Evolutionary conservation across 352 stramenopile species (phyloP).

Genomic region (Phytophthora crassamura): DNA sequence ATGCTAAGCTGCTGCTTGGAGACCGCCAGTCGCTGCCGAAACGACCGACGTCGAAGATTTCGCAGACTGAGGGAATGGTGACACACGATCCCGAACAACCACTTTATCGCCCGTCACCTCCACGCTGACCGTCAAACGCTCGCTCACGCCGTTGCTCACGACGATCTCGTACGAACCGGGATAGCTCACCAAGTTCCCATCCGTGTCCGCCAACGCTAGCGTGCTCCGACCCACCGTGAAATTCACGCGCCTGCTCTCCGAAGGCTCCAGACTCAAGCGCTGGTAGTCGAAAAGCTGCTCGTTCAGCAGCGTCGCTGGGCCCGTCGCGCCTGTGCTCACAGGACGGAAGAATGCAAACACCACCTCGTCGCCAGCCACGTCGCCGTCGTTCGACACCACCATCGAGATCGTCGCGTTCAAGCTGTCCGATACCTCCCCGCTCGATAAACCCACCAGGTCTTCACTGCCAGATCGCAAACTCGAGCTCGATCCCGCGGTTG

Average conservation of each 20-base stretch:
- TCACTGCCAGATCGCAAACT: background rate
- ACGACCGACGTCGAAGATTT: slow-evolving; percentile 25
- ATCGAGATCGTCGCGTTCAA: slow-evolving; percentile 51
- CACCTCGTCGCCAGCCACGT: slow-evolving; percentile 59
- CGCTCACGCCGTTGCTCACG: slow-evolving; percentile 62
- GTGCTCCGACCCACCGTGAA: slow-evolving; percentile 44
- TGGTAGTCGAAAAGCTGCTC: slow-evolving; percentile 70
- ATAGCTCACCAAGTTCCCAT: slow-evolving; percentile 50
- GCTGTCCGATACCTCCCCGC: slow-evolving; percentile 27
- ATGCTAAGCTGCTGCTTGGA: no score
- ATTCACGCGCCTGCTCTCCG: slow-evolving; percentile 30
- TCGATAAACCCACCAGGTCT: background rate
- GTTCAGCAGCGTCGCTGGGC: slow-evolving; percentile 62
- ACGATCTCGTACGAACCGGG: slow-evolving; percentile 74
- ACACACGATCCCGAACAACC: background rate
- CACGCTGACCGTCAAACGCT: slow-evolving; percentile 51
- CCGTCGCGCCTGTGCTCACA: slow-evolving; percentile 50
- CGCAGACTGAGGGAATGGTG: background rate
- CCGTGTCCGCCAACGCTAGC: slow-evolving; percentile 53
- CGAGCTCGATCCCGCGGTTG: slow-evolving; percentile 1
- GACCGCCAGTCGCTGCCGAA: no score
- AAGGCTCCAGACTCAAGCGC: slow-evolving; percentile 47
- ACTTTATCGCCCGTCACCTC: background rate
- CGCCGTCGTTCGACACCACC: slow-evolving; percentile 57
- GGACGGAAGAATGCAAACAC: slow-evolving; percentile 74